Base-by-base conservation (phyloP, 2,329 filamentous ascomycete species). In the Aspergillus glaucus region DNA sequence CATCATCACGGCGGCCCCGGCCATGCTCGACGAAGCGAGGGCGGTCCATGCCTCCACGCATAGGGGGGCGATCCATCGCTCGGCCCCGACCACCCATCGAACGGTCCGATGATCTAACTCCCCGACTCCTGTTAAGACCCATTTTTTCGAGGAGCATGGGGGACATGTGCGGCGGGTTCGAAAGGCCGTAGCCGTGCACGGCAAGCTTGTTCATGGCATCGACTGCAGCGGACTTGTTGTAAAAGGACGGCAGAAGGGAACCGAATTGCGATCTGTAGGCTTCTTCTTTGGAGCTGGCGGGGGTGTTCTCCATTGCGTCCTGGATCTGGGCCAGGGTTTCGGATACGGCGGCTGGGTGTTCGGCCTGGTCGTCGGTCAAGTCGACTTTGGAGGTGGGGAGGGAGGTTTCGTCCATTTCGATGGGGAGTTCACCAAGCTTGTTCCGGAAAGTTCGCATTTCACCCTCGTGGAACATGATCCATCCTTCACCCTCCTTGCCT, bases 401-500 rank as follows among this genome's bases (percentile, higher is more conserved):
- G 48, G 80, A 72, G 5, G 74, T 68, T 1, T 63, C 58, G 1
- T 75, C 72, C 5, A 72, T 61, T 32, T 76, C 60, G 50, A 86
- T 77, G 2, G 68, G 69, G 52, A 86, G 79, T 24, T 78, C 75
- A 26, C 80, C 67, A 3, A 76, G 74, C 58, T 69, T 76, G 34
- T 68, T 67, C 1, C 75, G 67, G 60, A 82, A 81, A 10, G 55
- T 49, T 53, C 69, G 69, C 0, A 67, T 55, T 58, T 87, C 82
- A 2, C 68, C 62, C 2, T 76, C 64, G 28, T 77, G 70, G 22
- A 85, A 63, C 44, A 87, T 69, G 28, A 86, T 70, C 62, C 82
- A 80, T 34, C 82, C 84, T 43, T 81, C 77, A 41, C 84, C 82
- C 28, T 78, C 75, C 46, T 82, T 82, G 43, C 79, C 78, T n/a